These are phyloP conservation scores for Hibiscus mutabilis DNA, from an alignment of 345 rosid species.

Conservation along the genomic window DNA sequence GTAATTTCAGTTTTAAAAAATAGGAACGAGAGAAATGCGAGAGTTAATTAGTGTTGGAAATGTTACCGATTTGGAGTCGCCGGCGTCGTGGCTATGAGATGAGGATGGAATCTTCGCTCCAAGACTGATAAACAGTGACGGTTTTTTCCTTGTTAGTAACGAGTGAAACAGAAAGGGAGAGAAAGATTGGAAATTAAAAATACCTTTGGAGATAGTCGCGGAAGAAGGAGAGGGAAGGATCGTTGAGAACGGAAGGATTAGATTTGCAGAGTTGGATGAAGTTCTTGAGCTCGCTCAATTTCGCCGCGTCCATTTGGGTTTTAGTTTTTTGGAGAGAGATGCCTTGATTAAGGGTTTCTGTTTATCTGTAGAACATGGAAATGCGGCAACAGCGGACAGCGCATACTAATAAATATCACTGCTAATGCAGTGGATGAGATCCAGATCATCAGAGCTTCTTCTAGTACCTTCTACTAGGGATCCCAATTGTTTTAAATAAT, in stretches of 20 bases:
- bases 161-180: background rate
- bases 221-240: constrained; percentile 89
- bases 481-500: no score
- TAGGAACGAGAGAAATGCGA: background rate
- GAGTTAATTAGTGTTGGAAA: background rate
- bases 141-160: background rate
- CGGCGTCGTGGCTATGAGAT: background rate
- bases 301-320: constrained; percentile 44
- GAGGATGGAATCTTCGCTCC: background rate
- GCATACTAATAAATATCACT: no score
- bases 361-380: background rate
- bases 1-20: background rate
- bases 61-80: background rate
- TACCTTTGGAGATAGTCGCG: constrained; percentile 89
- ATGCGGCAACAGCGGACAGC: no score
- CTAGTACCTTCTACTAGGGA: no score
- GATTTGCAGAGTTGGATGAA: constrained; percentile 79
- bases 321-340: background rate
- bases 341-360: background rate
- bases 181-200: background rate
- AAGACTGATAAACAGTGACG: background rate
- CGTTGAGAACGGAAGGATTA: constrained; percentile 64
- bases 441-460: no score
- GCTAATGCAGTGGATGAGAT: no score
- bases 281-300: constrained; percentile 49